These are phyloP conservation scores for Picochlorum sp. DNA, from an alignment of 139 green algal genomes.

Conservation along the genomic window DNA sequence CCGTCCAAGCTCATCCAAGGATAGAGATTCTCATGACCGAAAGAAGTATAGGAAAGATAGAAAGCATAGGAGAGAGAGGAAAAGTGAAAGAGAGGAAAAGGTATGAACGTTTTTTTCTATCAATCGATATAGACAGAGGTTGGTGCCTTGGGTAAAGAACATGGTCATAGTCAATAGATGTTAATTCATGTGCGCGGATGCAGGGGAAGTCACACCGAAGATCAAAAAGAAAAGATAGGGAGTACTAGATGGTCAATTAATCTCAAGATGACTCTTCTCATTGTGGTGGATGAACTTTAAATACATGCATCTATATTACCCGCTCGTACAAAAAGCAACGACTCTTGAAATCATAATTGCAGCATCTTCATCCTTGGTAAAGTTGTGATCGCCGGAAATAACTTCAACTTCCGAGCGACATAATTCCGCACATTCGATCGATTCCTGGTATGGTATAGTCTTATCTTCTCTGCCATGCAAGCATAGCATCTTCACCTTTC, in stretches of 20 bases:
- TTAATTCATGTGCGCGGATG: too few species aligned
- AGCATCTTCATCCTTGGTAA: conserved; percentile 1
- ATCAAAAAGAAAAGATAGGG: too few species aligned
- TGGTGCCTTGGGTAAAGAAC: too few species aligned
- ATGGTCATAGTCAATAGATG: too few species aligned
- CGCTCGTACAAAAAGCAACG: conserved; percentile 6
- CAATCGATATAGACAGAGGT: conserved; percentile 6
- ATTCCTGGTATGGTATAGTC: conserved; percentile 8
- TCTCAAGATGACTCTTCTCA: too few species aligned
- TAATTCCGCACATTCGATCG: background rate
- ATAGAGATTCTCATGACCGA: background rate
- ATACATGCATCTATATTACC: too few species aligned
- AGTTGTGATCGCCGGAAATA: conserved; percentile 32
- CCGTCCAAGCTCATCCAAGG: too few species aligned
- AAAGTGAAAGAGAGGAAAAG: conserved; percentile 24
- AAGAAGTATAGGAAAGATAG: conserved; percentile 3
- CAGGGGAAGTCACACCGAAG: too few species aligned
- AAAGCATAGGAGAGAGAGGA: conserved; percentile 9
- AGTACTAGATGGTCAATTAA: too few species aligned
- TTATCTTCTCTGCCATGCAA: conserved; percentile 7
- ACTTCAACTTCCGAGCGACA: conserved; percentile 8
- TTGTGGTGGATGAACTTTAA: too few species aligned
- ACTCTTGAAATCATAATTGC: conserved; percentile 6
- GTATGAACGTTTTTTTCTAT: conserved; percentile 1
- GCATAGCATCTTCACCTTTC: background rate